Evolutionary conservation across 78 protist species (phyloP).

Genomic region (Dictyostelium intermedium): DNA sequence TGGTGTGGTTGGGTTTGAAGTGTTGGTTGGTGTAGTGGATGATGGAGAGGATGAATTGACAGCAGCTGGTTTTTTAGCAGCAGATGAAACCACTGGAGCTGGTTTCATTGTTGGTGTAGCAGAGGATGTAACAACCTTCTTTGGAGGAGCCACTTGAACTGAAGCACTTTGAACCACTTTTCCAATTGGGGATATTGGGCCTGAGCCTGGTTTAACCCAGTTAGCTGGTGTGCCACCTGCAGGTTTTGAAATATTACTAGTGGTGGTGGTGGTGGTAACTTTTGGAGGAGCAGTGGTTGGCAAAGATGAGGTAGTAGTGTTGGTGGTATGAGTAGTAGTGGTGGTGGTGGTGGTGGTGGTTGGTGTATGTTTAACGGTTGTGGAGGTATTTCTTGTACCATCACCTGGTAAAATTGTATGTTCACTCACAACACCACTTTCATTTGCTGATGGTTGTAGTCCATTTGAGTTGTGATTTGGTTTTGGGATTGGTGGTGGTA

Average conservation of each 20-base stretch:
- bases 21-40: neutral
- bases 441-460: neutral
- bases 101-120: slow-evolving; percentile 14
- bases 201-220: slow-evolving; percentile 48
- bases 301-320: neutral
- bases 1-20: slow-evolving; percentile 23
- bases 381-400: neutral
- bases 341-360: neutral
- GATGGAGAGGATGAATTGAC: neutral
- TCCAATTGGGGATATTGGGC: slow-evolving; percentile 37
- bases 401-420: slow-evolving; percentile 55
- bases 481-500: slow-evolving; percentile 20
- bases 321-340: neutral
- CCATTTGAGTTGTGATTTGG: slow-evolving; percentile 8
- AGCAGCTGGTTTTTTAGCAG: slow-evolving; percentile 27
- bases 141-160: slow-evolving; percentile 45
- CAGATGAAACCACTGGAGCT: neutral
- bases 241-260: neutral
- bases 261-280: neutral
- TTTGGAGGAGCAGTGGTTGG: neutral
- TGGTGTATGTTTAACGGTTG: neutral
- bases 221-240: slow-evolving; percentile 27
- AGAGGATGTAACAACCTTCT: slow-evolving; percentile 31
- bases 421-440: neutral
- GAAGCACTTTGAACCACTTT: slow-evolving; percentile 55